Evolutionary conservation across 140 eudicot species (phyloP), one percentile per base, ranked within the genome.

Genomic region (Stevia rebaudiana): DNA sequence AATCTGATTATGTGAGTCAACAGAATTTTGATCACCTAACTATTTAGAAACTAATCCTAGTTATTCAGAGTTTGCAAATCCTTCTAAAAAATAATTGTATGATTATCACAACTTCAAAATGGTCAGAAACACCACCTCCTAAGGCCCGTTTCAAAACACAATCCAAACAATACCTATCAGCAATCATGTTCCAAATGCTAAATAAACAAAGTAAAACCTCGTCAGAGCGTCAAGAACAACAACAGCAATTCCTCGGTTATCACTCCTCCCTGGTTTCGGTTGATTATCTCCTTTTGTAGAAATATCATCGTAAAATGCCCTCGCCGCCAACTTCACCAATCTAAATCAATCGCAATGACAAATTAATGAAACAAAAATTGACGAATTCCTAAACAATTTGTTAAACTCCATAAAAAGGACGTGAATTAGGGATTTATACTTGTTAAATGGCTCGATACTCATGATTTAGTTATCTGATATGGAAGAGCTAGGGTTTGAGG

Each of bases 191-290:
- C 28, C 30, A 12, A 11, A 51, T 23, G 25, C 33, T 11, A 24
- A 0, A 4, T 37, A 22, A 42, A 42, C 65, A 48, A 0, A 21
- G 0, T 3, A 33, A 53, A 58, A 87, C 98, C 96, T 91, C 2
- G 96, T 92, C n/a, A 92, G 89, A 8, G 98, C 95, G 51, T 92
- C 99, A 80, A 94, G 99, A 42, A 88, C 82, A 36, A 94, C 95
- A 43, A 94, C 97, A 13, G 97, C 99, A 63, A 94, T 80, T 9
- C 99, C 99, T 39, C 94, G 69, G 11, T 86, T 89, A 68, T 89
- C 97, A 15, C 89, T 79, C 70, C 94, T 78, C 36, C 91, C 89
- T 21, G 75, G 59, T 80, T 81, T 89, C 13, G 79, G 89, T 70
- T 77, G 92, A 75, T 86, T 89, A 43, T 86, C 97, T 8, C 92